Evolutionary conservation across 352 stramenopile genomes (phyloP).

Genomic region (Globisporangium cystogenes): DNA sequence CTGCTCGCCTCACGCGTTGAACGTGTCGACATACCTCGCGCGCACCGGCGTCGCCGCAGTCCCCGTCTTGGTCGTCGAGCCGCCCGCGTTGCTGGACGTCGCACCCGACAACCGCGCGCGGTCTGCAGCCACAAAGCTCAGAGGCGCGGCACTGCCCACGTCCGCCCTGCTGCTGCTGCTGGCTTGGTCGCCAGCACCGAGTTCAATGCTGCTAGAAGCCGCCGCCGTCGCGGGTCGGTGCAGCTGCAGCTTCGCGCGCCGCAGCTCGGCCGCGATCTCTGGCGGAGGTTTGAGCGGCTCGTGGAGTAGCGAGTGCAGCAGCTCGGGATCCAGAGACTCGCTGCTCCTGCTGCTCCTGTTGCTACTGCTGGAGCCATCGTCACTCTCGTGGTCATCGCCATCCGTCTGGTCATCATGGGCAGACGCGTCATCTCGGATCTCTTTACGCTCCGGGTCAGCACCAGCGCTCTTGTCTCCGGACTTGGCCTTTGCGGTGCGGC

Average conservation of each 20-base stretch:
- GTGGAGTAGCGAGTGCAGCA: conserved; percentile 12
- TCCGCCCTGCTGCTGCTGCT: not conserved
- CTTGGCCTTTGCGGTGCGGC: not conserved
- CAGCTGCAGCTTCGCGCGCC: conserved; percentile 21
- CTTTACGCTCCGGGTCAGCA: not conserved
- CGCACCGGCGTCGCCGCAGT: conserved; percentile 12
- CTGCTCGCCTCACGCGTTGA: conserved; percentile 22
- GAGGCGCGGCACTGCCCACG: not conserved
- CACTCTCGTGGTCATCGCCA: conserved; percentile 2
- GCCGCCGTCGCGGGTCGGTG: conserved; percentile 15
- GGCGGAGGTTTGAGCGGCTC: conserved; percentile 31
- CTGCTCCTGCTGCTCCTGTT: conserved; percentile 2
- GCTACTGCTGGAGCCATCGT: too few relatives aligned
- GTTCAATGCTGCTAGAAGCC: not conserved
- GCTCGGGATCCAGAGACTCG: conserved; percentile 2
- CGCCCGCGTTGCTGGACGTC: not conserved
- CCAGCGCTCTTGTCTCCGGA: not conserved
- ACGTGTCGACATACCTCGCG: conserved; percentile 38
- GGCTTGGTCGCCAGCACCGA: not conserved
- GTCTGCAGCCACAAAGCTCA: conserved; percentile 9
- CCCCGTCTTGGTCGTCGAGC: too few relatives aligned
- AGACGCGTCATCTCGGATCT: conserved; percentile 12
- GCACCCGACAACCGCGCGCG: not conserved
- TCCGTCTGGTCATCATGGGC: not conserved
- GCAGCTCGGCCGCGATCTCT: conserved; percentile 37